A percentile compares a stretch with the other conserved stretches of the same genome.
Conservation (phyloP, 495 filamentous ascomycete genomes). For the Chaetomium cochliodes region DNA sequence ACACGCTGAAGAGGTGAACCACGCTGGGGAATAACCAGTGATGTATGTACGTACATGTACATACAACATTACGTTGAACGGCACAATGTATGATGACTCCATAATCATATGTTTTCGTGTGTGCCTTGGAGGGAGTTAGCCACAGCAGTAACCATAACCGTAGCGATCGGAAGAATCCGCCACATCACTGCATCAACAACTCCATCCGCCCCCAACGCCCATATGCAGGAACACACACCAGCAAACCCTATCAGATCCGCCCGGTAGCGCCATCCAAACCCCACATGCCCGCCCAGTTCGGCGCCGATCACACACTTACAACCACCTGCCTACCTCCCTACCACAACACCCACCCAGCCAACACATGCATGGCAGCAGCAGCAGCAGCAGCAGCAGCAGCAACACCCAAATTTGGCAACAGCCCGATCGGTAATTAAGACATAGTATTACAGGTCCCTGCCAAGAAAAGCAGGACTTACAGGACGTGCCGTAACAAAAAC, state of each 20-base stretch:
- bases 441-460: background rate
- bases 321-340: no score
- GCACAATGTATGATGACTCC: no score
- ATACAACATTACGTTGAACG: no score
- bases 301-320: background rate
- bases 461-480: no score
- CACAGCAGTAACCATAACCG: background rate
- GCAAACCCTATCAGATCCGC: background rate
- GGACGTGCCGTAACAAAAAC: no score
- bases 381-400: no score
- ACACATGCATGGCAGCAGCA: background rate
- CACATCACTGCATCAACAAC: slow-evolving; percentile 1
- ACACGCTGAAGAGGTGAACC: no score
- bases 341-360: background rate
- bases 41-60: no score
- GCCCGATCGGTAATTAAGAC: background rate
- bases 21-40: no score
- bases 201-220: background rate
- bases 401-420: background rate
- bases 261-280: background rate
- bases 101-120: background rate
- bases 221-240: background rate
- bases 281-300: background rate
- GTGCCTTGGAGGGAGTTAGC: background rate
- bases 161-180: background rate